phyloP scores from a whole-genome alignment of 1,139 yeast species.

The Yamadazyma taylorii region DNA sequence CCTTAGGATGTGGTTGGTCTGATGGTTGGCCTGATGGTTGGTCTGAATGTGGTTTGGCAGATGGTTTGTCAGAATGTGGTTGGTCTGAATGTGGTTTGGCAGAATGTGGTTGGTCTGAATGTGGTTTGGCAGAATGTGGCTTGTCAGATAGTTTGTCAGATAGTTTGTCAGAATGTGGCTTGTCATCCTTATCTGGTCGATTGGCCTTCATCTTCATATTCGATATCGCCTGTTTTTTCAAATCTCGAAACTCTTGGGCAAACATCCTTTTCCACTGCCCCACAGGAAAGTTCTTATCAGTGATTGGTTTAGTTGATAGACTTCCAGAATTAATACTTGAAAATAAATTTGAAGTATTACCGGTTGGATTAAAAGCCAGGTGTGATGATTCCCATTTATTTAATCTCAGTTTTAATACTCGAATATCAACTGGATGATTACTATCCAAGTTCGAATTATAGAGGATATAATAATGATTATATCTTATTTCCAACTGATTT shows the following conservation, averaged over 20 bases:
- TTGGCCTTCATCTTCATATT: constrained; percentile 18
- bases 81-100: constrained; percentile 2
- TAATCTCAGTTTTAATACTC: constrained; percentile 54
- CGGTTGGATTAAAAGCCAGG: constrained; percentile 28
- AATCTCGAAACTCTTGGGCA: constrained; percentile 49
- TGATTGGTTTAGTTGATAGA: constrained; percentile 27
- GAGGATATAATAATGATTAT: constrained; percentile 73
- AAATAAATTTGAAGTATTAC: constrained; percentile 24
- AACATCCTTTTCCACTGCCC: constrained; percentile 53
- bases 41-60: constrained; percentile 2
- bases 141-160: not conserved
- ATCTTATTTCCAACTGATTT: constrained; percentile 64
- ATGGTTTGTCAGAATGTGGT: constrained; percentile 4
- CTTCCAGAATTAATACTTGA: constrained; percentile 19
- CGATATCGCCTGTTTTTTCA: constrained; percentile 51
- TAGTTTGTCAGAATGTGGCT: not conserved
- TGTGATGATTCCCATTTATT: constrained; percentile 68
- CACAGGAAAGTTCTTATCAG: constrained; percentile 42
- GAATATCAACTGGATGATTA: constrained; percentile 60
- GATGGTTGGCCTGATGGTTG: not conserved
- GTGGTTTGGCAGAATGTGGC: not conserved
- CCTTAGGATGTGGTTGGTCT: not conserved
- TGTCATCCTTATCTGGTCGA: constrained; percentile 10
- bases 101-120: too few species aligned
- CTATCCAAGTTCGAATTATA: constrained; percentile 86